Conservation (phyloP, 768 basidiomycete species). For the Sistotremastrum niveocremeum region DNA sequence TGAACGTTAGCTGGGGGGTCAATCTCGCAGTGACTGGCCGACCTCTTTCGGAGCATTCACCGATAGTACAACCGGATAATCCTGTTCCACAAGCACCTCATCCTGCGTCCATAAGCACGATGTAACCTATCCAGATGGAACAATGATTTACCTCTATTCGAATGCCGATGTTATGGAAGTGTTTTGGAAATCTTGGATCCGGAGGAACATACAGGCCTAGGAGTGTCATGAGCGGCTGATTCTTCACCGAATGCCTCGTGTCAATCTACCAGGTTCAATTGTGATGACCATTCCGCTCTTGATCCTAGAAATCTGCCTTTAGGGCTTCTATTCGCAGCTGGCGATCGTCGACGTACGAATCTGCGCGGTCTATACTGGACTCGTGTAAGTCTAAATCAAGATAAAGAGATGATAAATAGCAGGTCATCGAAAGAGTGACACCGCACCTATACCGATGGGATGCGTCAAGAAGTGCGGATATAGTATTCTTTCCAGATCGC, state of each 20-base stretch:
- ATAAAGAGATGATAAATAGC: neutral
- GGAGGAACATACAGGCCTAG: conserved; percentile 83
- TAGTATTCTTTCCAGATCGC: conserved; percentile 53
- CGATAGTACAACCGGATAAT: conserved; percentile 49
- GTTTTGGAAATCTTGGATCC: conserved; percentile 60
- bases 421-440: neutral
- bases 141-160: conserved; percentile 61
- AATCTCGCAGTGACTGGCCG: neutral
- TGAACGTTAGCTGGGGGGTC: neutral
- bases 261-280: conserved; percentile 61
- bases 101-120: conserved; percentile 29
- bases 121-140: neutral
- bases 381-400: conserved; percentile 72
- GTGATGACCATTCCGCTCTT: conserved; percentile 85
- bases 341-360: conserved; percentile 20
- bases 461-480: conserved; percentile 94
- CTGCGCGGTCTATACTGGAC: conserved; percentile 44
- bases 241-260: neutral
- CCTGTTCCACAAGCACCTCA: conserved; percentile 55
- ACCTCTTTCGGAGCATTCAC: conserved; percentile 78
- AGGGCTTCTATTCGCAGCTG: conserved; percentile 2
- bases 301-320: conserved; percentile 31
- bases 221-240: conserved; percentile 4
- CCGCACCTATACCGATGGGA: conserved; percentile 76
- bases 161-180: conserved; percentile 84